A percentile compares a stretch with the other conserved stretches of the same genome.
phyloP scores from a whole-genome alignment of 1,284 basidiomycete species.

The Papiliotrema terrestris region DNA sequence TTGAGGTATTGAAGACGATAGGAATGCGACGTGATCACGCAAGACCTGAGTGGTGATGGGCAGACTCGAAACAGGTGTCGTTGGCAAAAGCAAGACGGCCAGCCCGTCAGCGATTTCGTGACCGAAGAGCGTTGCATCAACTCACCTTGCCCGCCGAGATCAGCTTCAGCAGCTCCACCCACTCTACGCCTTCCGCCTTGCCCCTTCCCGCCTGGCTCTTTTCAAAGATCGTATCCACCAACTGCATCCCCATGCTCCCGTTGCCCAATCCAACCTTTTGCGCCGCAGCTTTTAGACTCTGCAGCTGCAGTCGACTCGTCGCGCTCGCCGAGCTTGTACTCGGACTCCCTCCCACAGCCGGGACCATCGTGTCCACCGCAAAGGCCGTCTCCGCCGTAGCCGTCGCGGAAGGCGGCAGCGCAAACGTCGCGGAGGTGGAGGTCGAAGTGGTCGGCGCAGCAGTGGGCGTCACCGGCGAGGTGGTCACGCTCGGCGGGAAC shows the following conservation, averaged over 20 bases:
- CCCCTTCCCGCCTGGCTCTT: conserved; percentile 60
- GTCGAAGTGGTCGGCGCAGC: conserved; percentile 24
- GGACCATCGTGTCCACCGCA: neutral
- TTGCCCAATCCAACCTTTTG: conserved; percentile 69
- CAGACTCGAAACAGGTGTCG: conserved; percentile 53
- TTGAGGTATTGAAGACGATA: conserved; percentile 24
- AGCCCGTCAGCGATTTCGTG: conserved; percentile 36
- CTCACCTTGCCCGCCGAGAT: conserved; percentile 66
- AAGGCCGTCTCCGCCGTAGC: neutral
- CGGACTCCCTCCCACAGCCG: neutral
- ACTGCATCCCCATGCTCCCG: conserved; percentile 72
- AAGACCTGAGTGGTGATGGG: conserved; percentile 68
- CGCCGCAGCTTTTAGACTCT: conserved; percentile 73
- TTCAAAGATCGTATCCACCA: conserved; percentile 70
- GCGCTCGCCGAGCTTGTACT: conserved; percentile 11
- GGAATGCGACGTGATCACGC: conserved; percentile 68
- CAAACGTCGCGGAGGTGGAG: conserved; percentile 33
- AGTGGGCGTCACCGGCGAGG: conserved; percentile 1
- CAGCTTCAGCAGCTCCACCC: conserved; percentile 69
- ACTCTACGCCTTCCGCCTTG: conserved; percentile 63
- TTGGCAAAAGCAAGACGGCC: conserved; percentile 74
- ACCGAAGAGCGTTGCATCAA: neutral
- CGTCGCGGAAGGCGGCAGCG: conserved; percentile 26
- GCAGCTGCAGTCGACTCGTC: conserved; percentile 59
- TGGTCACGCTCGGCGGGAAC: neutral